Conservation (phyloP, 441 rosid genomes). For the Adansonia grandidieri region DNA sequence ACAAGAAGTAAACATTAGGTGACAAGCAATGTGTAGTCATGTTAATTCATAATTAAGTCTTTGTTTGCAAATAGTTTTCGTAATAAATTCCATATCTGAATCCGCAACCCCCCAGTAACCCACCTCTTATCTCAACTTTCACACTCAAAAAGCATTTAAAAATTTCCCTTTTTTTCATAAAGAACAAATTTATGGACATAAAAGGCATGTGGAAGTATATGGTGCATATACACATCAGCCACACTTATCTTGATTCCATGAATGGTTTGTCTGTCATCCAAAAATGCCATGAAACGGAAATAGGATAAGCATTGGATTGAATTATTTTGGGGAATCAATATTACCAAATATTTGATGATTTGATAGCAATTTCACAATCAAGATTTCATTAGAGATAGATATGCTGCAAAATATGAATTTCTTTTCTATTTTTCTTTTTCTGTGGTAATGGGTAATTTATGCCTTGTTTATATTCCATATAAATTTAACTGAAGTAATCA, state of each 20-base stretch:
- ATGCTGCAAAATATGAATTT: not conserved
- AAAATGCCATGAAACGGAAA: constrained; percentile 7
- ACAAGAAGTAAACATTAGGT: too few relatives aligned
- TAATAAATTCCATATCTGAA: constrained; percentile 5
- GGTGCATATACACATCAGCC: constrained; percentile 1
- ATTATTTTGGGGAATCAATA: not conserved
- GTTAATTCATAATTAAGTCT: not conserved
- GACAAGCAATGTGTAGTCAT: not conserved
- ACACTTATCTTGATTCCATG: not conserved
- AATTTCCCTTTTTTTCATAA: not conserved
- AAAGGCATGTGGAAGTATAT: not conserved
- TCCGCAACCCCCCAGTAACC: not conserved
- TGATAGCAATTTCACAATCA: not conserved
- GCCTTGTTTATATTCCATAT: not conserved
- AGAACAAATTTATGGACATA: not conserved
- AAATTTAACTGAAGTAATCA: not conserved
- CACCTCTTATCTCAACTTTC: constrained; percentile 1
- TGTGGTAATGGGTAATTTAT: not conserved
- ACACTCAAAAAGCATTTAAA: not conserved
- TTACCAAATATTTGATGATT: not conserved
- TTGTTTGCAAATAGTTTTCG: not conserved
- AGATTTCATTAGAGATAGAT: not conserved
- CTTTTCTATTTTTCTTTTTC: not conserved
- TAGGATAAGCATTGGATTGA: not conserved
- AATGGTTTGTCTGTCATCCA: constrained; percentile 3